Evolutionary conservation across 2,329 filamentous ascomycete genomes (phyloP), one percentile per base, ranked within the genome.

Genomic region (Epichloe gansuensis): DNA sequence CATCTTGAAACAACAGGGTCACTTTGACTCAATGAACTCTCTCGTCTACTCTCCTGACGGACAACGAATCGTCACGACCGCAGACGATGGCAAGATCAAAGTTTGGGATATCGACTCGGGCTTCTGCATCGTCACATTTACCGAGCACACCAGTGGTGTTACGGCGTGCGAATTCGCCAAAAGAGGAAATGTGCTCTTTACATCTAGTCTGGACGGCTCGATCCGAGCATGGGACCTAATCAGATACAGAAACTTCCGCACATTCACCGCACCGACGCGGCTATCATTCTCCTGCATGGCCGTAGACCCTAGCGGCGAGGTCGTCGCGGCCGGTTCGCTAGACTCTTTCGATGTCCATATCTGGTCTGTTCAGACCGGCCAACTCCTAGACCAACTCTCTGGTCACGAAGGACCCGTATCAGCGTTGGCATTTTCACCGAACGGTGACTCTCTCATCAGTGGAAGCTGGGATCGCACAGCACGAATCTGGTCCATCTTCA

Each of bases 261-360:
- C 94, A 0, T 98, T 98, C 63, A 97, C 93, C 12, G 91, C 93
- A 2, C 91, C 93, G 0, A 91, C 88, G 35, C 79, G 91, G 52
- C 73, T 97, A 28, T 94, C 91, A 0, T 98, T 97, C 70, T 91
- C 90, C 15, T 95, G 88, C 54, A 78, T 98, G 66, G 90, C 93
- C 1, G 90, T 97, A n/a, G 94, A 98, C 60, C 91, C 93, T 0
- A 95, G 90, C 58, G 93, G 93, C 51, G 94, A 98, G 68, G 88
- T 98, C 8, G 87, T 98, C 3, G 95, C 91, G 55, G 93, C 93
- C 9, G 93, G 91, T 2, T 97, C 91, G 1, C 77, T 95, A 15
- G 93, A 98, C 67, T 95, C 91, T 4, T 97, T 96, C 59, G 91
- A 97, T 63, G 88, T 98, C 50, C 91, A 98, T 69, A 87, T 98